Conservation (phyloP, 225 moss, liverwort and hornwort species). For the Thuidium tamariscinum region DNA sequence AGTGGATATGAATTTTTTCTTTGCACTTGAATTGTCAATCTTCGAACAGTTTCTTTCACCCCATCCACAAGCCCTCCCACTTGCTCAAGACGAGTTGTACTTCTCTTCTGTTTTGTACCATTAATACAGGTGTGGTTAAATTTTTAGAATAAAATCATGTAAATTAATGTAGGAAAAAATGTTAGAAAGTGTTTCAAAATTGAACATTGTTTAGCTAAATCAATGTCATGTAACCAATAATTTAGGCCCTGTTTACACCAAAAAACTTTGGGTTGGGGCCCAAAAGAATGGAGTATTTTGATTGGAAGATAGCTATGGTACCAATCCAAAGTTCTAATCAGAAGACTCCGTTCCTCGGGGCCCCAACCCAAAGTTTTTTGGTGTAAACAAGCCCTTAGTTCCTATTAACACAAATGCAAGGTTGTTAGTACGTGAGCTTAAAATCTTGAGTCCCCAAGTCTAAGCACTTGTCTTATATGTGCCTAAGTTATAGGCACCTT, state of each 20-base stretch:
- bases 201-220: neutral
- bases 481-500: too few species aligned
- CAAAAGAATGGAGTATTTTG: too few species aligned
- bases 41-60: slow-evolving; percentile 16
- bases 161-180: neutral
- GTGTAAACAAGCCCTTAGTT: neutral
- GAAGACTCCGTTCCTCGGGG: too few species aligned
- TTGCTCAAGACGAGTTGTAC: slow-evolving; percentile 15
- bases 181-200: neutral
- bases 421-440: too few species aligned
- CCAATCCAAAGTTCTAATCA: too few species aligned
- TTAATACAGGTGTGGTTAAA: neutral
- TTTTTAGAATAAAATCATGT: neutral
- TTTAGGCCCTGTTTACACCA: too few species aligned
- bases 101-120: slow-evolving; percentile 23
- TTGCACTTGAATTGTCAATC: slow-evolving; percentile 39
- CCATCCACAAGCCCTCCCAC: slow-evolving; percentile 10
- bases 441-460: too few species aligned
- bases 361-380: too few species aligned
- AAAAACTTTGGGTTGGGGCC: too few species aligned
- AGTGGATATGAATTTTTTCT: slow-evolving; percentile 57
- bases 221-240: neutral
- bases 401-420: neutral
- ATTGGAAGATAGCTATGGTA: too few species aligned
- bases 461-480: too few species aligned